These are phyloP conservation scores for Clarkia xantiana DNA, from an alignment of 345 rosid genomes.

Conservation along the genomic window DNA sequence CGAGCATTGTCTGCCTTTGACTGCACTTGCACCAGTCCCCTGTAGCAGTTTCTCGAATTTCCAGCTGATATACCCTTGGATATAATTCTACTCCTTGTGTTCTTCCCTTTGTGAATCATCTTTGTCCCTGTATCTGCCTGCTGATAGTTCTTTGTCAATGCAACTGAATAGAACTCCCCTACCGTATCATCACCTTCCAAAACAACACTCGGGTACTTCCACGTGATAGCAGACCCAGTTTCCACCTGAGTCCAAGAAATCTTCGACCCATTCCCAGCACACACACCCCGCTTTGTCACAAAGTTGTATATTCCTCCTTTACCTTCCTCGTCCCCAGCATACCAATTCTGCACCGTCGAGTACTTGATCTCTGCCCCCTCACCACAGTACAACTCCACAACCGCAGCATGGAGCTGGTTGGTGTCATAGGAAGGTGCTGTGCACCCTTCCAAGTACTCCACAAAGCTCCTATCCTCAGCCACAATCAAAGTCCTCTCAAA, in stretches of 20 bases:
- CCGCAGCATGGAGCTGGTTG: slow-evolving; percentile 94
- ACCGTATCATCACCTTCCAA: slow-evolving; percentile 77
- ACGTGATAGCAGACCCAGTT: slow-evolving; percentile 91
- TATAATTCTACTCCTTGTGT: slow-evolving; percentile 72
- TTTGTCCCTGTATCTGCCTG: slow-evolving; percentile 91
- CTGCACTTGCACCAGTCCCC: slow-evolving; percentile 94
- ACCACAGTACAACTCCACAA: slow-evolving; percentile 78
- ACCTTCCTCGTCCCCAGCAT: slow-evolving; percentile 82
- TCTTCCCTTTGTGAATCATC: slow-evolving; percentile 96
- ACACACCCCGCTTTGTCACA: slow-evolving; percentile 87
- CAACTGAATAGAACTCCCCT: slow-evolving; percentile 89
- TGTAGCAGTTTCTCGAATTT: slow-evolving; percentile 66
- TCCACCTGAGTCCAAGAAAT: slow-evolving; percentile 99
- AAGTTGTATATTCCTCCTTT: slow-evolving; percentile 86
- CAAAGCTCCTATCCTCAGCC: slow-evolving; percentile 79
- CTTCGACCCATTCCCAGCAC: slow-evolving; percentile 66
- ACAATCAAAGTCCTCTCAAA: slow-evolving; percentile 96
- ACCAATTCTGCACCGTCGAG: slow-evolving; percentile 94
- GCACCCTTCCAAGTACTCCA: slow-evolving; percentile 93
- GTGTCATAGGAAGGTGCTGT: slow-evolving; percentile 85
- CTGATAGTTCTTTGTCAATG: slow-evolving; percentile 75
- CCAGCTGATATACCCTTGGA: slow-evolving; percentile 84
- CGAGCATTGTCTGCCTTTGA: slow-evolving; percentile 86
- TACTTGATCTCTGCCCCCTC: slow-evolving; percentile 77
- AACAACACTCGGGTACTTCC: slow-evolving; percentile 93